Percentiles rank a stretch among this genome's conserved stretches.
Conservation (phyloP, 257 asterid species). For the Paulownia fortunei region DNA sequence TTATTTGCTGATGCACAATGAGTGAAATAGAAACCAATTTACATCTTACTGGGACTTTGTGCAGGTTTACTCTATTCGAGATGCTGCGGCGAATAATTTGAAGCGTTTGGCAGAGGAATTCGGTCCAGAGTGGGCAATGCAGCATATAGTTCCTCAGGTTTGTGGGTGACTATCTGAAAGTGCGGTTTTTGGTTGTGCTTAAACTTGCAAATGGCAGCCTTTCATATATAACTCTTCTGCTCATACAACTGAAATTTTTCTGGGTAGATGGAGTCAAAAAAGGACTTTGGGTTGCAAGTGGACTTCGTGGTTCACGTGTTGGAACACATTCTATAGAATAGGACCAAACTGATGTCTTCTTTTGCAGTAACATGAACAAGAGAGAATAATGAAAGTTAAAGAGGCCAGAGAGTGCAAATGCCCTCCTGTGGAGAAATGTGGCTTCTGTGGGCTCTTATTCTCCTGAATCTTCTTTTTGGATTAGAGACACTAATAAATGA, state of each 20-base stretch:
- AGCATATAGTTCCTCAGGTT: constrained; percentile 92
- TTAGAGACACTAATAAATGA: too few relatives aligned
- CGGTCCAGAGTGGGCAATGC: constrained; percentile 97
- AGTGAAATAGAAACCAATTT: not conserved
- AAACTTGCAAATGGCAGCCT: not conserved
- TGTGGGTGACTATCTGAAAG: constrained; percentile 22
- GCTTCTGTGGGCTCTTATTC: too few relatives aligned
- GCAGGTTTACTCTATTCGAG: constrained; percentile 84
- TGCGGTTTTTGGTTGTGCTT: not conserved
- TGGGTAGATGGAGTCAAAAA: not conserved
- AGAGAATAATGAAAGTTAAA: not conserved
- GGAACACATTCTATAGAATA: not conserved
- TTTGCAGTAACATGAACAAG: too few relatives aligned
- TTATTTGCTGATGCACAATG: not conserved
- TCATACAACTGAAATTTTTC: not conserved
- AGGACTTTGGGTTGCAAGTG: not conserved
- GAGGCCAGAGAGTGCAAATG: too few relatives aligned
- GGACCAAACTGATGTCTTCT: too few relatives aligned
- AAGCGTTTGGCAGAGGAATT: constrained; percentile 88
- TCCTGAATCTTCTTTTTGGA: too few relatives aligned
- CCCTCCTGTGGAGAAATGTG: too few relatives aligned
- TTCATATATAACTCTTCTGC: not conserved
- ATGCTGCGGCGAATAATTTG: constrained; percentile 83
- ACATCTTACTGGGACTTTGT: constrained; percentile 9
- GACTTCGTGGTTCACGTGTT: not conserved